These are phyloP conservation scores for Macrophomina phaseolina DNA, from an alignment of 2,329 filamentous ascomycete genomes.

Conservation along the genomic window DNA sequence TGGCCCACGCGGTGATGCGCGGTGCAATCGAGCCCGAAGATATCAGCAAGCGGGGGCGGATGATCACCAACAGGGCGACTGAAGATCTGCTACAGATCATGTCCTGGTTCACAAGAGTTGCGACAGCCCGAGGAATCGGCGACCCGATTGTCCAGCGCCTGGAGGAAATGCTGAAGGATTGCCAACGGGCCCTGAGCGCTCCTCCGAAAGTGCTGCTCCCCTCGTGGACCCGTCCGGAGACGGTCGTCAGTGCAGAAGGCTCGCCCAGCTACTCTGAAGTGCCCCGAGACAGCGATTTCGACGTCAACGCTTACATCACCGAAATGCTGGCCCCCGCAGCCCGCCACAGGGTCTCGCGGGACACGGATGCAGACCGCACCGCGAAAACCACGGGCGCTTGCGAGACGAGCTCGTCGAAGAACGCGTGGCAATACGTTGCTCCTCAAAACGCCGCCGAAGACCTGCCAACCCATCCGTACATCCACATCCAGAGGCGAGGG, in stretches of 20 bases:
- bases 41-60: background rate
- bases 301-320: background rate
- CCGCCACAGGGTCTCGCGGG: background rate
- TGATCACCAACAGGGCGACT: background rate
- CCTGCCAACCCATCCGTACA: background rate
- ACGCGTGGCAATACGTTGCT: background rate
- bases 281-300: background rate
- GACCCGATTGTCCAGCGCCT: background rate
- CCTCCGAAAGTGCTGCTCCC: background rate
- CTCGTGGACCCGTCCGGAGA: background rate
- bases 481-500: background rate
- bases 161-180: background rate
- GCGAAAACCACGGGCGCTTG: background rate
- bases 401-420: background rate
- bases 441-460: background rate
- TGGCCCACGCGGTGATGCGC: conserved; percentile 7
- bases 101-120: background rate
- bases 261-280: background rate
- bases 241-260: background rate
- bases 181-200: background rate
- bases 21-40: background rate
- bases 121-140: background rate
- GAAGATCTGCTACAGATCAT: background rate
- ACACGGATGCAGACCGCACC: background rate
- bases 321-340: background rate